A percentile compares a stretch with the other conserved stretches of the same genome.
Evolutionary conservation across 2,329 filamentous ascomycete genomes (phyloP).

Genomic region (Chaetothyriales sp.): DNA sequence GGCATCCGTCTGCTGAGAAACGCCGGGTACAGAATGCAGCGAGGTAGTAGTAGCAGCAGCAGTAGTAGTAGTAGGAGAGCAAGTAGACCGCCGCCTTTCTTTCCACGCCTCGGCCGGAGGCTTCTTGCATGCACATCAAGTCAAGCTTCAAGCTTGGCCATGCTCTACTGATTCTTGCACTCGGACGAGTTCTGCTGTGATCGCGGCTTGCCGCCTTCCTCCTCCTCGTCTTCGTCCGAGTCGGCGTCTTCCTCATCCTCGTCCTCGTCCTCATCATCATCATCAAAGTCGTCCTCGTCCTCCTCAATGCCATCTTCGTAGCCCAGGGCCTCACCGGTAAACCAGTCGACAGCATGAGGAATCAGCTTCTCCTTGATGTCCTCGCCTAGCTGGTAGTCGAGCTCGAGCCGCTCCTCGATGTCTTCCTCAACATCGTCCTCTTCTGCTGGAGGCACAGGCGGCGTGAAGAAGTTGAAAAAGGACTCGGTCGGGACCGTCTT

Average conservation of each 20-base stretch:
- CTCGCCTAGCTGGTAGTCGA: conserved; percentile 96
- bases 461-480: conserved; percentile 98
- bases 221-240: conserved; percentile 49
- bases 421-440: conserved; percentile 63
- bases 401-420: conserved; percentile 92
- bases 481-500: conserved; percentile 97
- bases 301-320: conserved; percentile 89
- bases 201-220: conserved; percentile 31
- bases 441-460: conserved; percentile 68
- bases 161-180: conserved; percentile 48
- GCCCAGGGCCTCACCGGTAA: conserved; percentile 92
- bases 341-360: conserved; percentile 96
- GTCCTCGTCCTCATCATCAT: conserved; percentile 81
- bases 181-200: conserved; percentile 88
- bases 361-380: conserved; percentile 99
- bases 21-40: background rate
- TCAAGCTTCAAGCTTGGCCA: background rate
- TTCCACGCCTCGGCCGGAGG: background rate
- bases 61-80: background rate
- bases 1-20: background rate
- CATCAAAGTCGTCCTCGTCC: conserved; percentile 67
- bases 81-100: background rate
- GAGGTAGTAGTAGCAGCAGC: background rate
- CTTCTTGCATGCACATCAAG: background rate
- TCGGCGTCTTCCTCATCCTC: conserved; percentile 69